Conservation (phyloP, 2,329 filamentous ascomycete genomes). For the Ceratocystis cubensis region DNA sequence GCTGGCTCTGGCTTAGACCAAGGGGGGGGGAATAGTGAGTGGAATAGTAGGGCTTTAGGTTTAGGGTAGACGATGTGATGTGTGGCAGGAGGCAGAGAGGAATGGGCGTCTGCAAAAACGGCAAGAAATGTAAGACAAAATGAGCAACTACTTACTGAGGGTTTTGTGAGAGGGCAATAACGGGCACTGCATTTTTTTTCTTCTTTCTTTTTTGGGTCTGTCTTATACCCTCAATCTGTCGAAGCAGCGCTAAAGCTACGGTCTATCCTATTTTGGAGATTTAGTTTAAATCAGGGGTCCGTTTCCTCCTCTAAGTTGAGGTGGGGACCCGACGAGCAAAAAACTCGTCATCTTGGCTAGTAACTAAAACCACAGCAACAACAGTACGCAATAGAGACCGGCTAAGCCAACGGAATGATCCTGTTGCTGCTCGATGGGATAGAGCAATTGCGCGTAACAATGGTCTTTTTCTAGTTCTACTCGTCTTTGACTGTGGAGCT, state of each 20-base stretch:
- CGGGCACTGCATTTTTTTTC: not conserved
- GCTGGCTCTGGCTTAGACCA: not conserved
- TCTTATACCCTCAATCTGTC: too few species aligned
- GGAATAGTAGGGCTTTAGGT: not conserved
- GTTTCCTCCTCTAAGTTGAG: not conserved
- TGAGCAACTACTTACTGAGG: not conserved
- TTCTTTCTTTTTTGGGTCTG: not conserved
- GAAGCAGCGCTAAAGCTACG: not conserved
- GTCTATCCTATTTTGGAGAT: not conserved
- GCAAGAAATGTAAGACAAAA: not conserved
- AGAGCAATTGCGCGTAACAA: not conserved
- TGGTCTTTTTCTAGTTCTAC: not conserved
- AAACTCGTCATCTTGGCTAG: not conserved
- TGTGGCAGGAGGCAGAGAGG: not conserved
- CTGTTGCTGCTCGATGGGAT: not conserved
- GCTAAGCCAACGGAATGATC: not conserved
- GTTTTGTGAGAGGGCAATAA: not conserved
- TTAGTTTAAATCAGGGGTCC: slow-evolving; percentile 6
- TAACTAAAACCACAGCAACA: not conserved
- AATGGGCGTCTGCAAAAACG: not conserved
- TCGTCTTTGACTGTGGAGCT: not conserved
- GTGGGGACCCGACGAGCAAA: not conserved
- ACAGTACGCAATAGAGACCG: not conserved
- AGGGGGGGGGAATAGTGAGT: not conserved
- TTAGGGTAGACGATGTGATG: not conserved